Evolutionary conservation across 495 filamentous ascomycete species (phyloP).

Genomic region (Amphirosellinia nigrospora): DNA sequence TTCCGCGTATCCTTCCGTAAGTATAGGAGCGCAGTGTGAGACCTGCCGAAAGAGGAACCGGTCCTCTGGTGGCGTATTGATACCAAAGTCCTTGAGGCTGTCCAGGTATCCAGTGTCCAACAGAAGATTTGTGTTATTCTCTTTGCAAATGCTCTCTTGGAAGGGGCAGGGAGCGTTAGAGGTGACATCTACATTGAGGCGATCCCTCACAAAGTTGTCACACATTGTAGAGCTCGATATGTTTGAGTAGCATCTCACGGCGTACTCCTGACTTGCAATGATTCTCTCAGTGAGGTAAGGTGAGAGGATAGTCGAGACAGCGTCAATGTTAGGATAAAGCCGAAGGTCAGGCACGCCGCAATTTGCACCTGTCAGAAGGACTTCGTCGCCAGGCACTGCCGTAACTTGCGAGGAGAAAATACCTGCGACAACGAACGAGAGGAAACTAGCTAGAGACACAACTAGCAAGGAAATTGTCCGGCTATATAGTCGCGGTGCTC

Average conservation of each 20-base stretch:
- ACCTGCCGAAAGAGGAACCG: background rate
- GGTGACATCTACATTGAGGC: background rate
- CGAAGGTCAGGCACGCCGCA: background rate
- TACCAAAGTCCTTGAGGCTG: background rate
- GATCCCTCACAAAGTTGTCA: background rate
- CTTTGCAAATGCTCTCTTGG: background rate
- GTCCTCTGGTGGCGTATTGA: background rate
- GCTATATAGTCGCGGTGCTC: background rate
- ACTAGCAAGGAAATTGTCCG: background rate
- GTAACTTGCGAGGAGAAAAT: constrained; percentile 1
- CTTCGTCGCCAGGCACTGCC: background rate
- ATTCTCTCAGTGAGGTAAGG: background rate
- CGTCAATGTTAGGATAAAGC: background rate
- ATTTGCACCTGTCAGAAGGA: background rate
- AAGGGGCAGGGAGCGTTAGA: constrained; percentile 5
- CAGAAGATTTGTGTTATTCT: background rate
- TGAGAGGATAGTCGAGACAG: background rate
- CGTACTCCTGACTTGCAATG: constrained; percentile 1
- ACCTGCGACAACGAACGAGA: background rate
- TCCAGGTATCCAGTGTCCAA: background rate
- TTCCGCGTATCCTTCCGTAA: background rate
- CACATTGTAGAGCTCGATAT: background rate
- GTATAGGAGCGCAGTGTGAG: background rate
- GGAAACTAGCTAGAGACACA: background rate
- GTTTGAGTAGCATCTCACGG: background rate